Conservation (phyloP, 164 flowering plant genomes). For the Paratinospora sagittata region DNA sequence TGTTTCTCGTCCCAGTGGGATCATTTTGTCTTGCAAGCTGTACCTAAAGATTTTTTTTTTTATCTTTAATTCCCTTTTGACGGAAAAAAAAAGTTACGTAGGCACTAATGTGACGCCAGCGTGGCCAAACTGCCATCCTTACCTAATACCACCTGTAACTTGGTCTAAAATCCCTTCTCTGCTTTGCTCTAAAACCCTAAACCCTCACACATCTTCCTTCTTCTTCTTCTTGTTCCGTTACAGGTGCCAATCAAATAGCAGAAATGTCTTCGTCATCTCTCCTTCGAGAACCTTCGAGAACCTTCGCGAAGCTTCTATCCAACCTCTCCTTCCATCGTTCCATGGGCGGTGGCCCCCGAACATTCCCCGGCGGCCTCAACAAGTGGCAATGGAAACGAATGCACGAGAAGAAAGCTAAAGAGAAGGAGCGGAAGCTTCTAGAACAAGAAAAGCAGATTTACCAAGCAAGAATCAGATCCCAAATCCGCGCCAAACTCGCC, state of each 20-base stretch:
- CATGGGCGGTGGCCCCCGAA: conserved; percentile 96
- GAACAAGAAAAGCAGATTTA: conserved; percentile 86
- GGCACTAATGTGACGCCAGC: too few relatives aligned
- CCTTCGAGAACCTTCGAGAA: conserved; percentile 26
- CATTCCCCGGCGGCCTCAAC: conserved; percentile 92
- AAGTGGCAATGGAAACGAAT: conserved; percentile 98
- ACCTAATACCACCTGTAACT: too few relatives aligned
- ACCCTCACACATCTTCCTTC: not conserved
- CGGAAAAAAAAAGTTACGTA: too few relatives aligned
- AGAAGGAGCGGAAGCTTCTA: conserved; percentile 74
- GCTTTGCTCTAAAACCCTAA: conserved; percentile 6
- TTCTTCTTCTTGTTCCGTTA: not conserved
- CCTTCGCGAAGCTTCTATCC: conserved; percentile 25
- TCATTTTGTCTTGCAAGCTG: too few relatives aligned
- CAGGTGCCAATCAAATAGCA: not conserved
- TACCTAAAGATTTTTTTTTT: too few relatives aligned
- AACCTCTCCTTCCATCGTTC: conserved; percentile 35
- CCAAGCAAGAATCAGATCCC: conserved; percentile 74
- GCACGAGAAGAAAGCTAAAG: conserved; percentile 87
- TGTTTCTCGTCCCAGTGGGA: too few relatives aligned
- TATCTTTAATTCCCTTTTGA: too few relatives aligned
- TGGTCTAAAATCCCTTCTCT: too few relatives aligned
- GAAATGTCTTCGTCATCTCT: conserved; percentile 1
- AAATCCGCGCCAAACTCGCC: conserved; percentile 55
- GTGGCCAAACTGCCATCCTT: too few relatives aligned